Evolutionary conservation across 768 basidiomycete genomes (phyloP).

Genomic region (Omphalotus guepiniiformis): DNA sequence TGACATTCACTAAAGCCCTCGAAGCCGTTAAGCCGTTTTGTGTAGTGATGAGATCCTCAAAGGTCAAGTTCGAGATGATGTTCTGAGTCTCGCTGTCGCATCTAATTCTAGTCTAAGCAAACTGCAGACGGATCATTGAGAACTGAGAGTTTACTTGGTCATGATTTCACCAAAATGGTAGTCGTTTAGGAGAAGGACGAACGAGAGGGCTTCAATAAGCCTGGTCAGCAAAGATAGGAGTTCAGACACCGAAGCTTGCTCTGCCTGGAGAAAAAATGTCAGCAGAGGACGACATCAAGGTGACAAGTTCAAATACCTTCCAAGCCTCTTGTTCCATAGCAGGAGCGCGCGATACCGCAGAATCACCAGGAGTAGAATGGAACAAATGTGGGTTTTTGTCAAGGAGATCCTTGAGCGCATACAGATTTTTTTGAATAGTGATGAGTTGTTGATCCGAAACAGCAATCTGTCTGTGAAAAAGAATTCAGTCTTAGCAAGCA

Average conservation of each 20-base stretch:
- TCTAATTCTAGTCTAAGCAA: slow-evolving; percentile 44
- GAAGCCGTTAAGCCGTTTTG: slow-evolving; percentile 86
- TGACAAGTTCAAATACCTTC: slow-evolving; percentile 58
- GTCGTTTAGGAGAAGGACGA: slow-evolving; percentile 87
- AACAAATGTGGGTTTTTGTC: slow-evolving; percentile 83
- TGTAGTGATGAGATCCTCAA: slow-evolving; percentile 82
- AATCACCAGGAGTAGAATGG: slow-evolving; percentile 73
- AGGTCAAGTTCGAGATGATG: slow-evolving; percentile 66
- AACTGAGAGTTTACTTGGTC: slow-evolving; percentile 46
- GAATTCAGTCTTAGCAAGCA: not conserved
- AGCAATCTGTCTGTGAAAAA: slow-evolving; percentile 46
- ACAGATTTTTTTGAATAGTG: slow-evolving; percentile 76
- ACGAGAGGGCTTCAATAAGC: slow-evolving; percentile 92
- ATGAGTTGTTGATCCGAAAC: slow-evolving; percentile 60
- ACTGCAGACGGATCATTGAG: slow-evolving; percentile 6
- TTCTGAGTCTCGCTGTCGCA: slow-evolving; percentile 73
- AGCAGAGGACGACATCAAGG: slow-evolving; percentile 1
- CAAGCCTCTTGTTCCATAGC: slow-evolving; percentile 82
- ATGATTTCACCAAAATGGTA: slow-evolving; percentile 86
- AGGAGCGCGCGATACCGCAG: slow-evolving; percentile 50
- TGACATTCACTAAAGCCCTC: slow-evolving; percentile 84
- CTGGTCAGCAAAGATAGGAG: slow-evolving; percentile 71
- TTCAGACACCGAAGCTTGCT: slow-evolving; percentile 79
- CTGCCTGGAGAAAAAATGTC: slow-evolving; percentile 47
- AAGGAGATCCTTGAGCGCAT: slow-evolving; percentile 70